Evolutionary conservation across 106 monocot species (phyloP).

Genomic region (Dendrobium officinale): DNA sequence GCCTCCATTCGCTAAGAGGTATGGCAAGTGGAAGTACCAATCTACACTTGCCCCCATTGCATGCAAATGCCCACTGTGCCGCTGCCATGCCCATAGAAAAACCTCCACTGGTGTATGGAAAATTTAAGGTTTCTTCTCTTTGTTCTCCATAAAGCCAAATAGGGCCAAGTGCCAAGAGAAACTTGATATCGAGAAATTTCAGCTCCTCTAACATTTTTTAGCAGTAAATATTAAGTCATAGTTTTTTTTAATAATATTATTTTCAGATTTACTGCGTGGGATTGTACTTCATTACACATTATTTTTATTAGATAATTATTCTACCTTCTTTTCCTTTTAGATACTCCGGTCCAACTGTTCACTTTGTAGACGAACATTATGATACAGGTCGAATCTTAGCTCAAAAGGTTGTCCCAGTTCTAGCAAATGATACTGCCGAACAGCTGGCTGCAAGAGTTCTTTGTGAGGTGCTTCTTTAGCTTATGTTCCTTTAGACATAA

Average conservation of each 20-base stretch:
- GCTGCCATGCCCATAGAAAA: too few species aligned
- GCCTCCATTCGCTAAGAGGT: too few species aligned
- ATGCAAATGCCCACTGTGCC: too few species aligned
- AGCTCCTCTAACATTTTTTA: neutral
- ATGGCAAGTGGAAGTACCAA: too few species aligned
- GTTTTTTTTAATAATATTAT: neutral
- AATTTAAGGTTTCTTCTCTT: too few species aligned
- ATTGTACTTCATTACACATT: neutral
- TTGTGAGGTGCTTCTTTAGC: conserved; percentile 39
- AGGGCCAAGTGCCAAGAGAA: neutral
- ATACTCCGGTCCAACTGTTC: conserved; percentile 87
- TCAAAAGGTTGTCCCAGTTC: conserved; percentile 75
- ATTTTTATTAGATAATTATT: neutral
- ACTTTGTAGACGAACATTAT: conserved; percentile 93
- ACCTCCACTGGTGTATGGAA: too few species aligned
- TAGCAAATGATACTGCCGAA: conserved; percentile 72
- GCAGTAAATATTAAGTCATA: neutral
- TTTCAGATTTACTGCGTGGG: neutral
- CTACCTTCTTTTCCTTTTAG: conserved; percentile 21
- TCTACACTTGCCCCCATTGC: too few species aligned
- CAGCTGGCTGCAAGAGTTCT: conserved; percentile 81
- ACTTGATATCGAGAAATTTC: neutral
- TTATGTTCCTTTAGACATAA: neutral
- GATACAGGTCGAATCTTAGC: conserved; percentile 80
- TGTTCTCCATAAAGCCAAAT: neutral